Percentiles rank a stretch among this genome's conserved stretches.
These are phyloP conservation scores for Wickerhamomyces silvicola DNA, from an alignment of 805 yeast genomes.

Conservation along the genomic window DNA sequence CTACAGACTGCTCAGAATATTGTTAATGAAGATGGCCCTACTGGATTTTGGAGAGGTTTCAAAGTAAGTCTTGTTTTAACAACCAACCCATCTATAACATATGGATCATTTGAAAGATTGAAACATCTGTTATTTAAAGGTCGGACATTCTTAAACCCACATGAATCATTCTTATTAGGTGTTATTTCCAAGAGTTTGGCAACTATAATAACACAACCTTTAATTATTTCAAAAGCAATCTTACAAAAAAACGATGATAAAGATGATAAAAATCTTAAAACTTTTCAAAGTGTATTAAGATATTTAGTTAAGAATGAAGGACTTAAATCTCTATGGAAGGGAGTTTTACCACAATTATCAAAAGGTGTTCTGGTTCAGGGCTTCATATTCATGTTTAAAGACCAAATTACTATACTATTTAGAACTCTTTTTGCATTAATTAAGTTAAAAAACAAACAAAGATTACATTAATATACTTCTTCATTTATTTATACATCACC, in stretches of 20 bases:
- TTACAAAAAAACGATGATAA: slow-evolving; percentile 46
- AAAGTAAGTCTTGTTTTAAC: slow-evolving; percentile 75
- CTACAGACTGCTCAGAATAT: slow-evolving; percentile 42
- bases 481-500: slow-evolving; percentile 18
- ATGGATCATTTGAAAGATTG: slow-evolving; percentile 71
- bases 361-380: slow-evolving; percentile 87
- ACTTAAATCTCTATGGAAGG: slow-evolving; percentile 63
- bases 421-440: slow-evolving; percentile 17
- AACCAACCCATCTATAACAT: slow-evolving; percentile 80
- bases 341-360: slow-evolving; percentile 69
- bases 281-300: slow-evolving; percentile 57
- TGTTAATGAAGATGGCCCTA: slow-evolving; percentile 53
- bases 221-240: slow-evolving; percentile 79
- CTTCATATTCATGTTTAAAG: slow-evolving; percentile 65
- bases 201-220: slow-evolving; percentile 74
- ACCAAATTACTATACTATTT: slow-evolving; percentile 19
- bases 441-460: slow-evolving; percentile 2
- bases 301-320: slow-evolving; percentile 64
- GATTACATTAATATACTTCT: background rate
- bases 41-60: slow-evolving; percentile 79
- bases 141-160: slow-evolving; percentile 41
- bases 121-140: slow-evolving; percentile 37
- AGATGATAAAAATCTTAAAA: slow-evolving; percentile 39
- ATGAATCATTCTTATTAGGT: slow-evolving; percentile 65
- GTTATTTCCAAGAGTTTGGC: slow-evolving; percentile 79